A percentile compares a stretch with the other conserved stretches of the same genome.
Conservation (phyloP, 768 basidiomycete species). For the Boletus sensibilis region DNA sequence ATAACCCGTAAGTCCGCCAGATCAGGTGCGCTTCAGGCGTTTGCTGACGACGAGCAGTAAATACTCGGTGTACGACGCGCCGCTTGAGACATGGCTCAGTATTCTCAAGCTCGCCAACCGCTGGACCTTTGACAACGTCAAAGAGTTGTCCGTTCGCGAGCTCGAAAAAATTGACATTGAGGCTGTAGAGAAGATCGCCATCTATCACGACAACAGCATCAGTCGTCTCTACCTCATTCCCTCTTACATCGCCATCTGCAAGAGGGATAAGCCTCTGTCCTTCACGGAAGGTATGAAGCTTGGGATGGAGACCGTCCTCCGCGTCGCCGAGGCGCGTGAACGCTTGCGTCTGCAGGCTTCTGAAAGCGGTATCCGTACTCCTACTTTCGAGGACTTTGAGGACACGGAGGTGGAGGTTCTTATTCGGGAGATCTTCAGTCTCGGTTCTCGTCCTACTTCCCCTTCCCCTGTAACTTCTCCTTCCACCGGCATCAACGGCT, state of each 20-base stretch:
- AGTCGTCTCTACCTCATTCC: conserved; percentile 36
- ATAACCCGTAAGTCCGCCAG: conserved; percentile 49
- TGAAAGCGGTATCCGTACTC: conserved; percentile 31
- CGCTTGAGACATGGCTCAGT: conserved; percentile 41
- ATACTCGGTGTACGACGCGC: conserved; percentile 40
- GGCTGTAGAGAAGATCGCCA: conserved; percentile 37
- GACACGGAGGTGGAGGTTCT: conserved; percentile 27
- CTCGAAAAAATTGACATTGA: conserved; percentile 38
- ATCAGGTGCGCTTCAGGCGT: not conserved
- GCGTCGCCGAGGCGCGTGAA: conserved; percentile 41
- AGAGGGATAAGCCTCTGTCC: conserved; percentile 36
- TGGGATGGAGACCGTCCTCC: conserved; percentile 39
- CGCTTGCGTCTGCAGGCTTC: conserved; percentile 36
- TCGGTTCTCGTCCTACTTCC: conserved; percentile 29
- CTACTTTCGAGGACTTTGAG: conserved; percentile 35
- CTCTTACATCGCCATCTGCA: conserved; percentile 36
- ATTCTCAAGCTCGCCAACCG: conserved; percentile 40
- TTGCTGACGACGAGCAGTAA: conserved; percentile 22
- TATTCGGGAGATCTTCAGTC: conserved; percentile 30
- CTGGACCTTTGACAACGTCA: conserved; percentile 43
- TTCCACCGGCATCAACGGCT: conserved; percentile 13
- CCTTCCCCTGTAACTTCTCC: conserved; percentile 10
- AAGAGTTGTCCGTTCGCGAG: conserved; percentile 38
- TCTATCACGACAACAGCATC: conserved; percentile 39
- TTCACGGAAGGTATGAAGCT: conserved; percentile 43